Evolutionary conservation across 495 filamentous ascomycete genomes (phyloP).

Genomic region (Aspergillus bridgeri): DNA sequence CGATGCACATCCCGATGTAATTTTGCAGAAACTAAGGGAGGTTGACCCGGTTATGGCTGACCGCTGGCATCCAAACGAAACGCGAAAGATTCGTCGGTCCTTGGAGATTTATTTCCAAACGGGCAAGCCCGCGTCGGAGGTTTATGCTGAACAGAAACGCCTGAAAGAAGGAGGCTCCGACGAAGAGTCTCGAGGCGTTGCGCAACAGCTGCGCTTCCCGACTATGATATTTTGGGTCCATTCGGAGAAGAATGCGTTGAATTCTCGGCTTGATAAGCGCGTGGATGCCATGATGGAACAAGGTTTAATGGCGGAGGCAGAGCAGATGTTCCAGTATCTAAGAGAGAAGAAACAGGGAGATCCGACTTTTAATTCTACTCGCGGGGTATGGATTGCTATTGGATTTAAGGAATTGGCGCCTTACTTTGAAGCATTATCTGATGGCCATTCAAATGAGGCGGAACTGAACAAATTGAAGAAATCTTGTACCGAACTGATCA

Average conservation of each 20-base stretch:
- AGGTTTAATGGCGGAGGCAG: conserved; percentile 70
- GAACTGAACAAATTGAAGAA: conserved; percentile 42
- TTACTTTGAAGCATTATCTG: conserved; percentile 55
- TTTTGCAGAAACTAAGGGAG: conserved; percentile 66
- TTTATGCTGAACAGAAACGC: conserved; percentile 72
- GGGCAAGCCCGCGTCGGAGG: conserved; percentile 74
- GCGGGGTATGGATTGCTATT: conserved; percentile 94
- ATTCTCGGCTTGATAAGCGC: conserved; percentile 65
- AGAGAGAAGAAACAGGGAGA: conserved; percentile 45
- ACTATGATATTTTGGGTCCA: conserved; percentile 87
- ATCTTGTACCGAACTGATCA: conserved; percentile 56
- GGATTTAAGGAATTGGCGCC: conserved; percentile 86
- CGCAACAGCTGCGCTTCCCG: conserved; percentile 45
- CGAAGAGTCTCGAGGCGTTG: conserved; percentile 9
- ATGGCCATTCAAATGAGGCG: conserved; percentile 27
- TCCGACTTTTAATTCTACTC: conserved; percentile 58
- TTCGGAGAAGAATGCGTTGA: conserved; percentile 61
- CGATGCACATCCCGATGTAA: conserved; percentile 60
- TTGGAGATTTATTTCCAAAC: conserved; percentile 84
- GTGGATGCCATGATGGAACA: conserved; percentile 77
- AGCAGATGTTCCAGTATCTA: conserved; percentile 55
- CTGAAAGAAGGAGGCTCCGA: conserved; percentile 25
- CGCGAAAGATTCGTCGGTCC: conserved; percentile 83
- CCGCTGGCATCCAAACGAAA: conserved; percentile 91
- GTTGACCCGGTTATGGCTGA: conserved; percentile 89